Evolutionary conservation across 164 flowering plant species (phyloP), one percentile per base, ranked within the genome.

Genomic region (Umbellularia californica): DNA sequence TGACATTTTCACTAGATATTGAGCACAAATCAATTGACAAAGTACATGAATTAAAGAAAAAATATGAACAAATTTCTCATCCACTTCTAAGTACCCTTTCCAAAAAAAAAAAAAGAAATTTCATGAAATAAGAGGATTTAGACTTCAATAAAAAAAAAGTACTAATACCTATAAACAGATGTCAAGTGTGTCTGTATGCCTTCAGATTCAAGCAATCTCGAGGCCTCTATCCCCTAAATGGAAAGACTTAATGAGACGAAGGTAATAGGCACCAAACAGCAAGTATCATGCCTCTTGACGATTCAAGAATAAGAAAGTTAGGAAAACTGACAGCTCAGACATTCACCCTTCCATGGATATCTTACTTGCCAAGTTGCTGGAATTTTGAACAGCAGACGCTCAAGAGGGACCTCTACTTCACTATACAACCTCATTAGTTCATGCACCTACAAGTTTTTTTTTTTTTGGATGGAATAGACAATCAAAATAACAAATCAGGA

Each of bases 301-400:
- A 41, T 41, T 41, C 19, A 73, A 14, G 35, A 5, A 6, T 30
- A 64, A 22, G 67, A 69, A 70, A 74, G 25, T 63, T 41, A 17
- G 76, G 68, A 23, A 41, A 55, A 5, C 60, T 14, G 60, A 55
- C 20, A 14, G 60, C n/a, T 20, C 60, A 22, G 19, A 60, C 50
- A 24, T 33, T 27, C 47, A 50, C 67, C 58, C 66, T 41, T 52
- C 15, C 52, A 62, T 50, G 58, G 87, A 87, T 1, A 41, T 41
- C 22, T 85, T 71, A 95, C 99, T 81, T 94, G 99, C 99, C 98
- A 96, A 65, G 98, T 94, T 75, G 99, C 84, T 78, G 99, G 98
- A 84, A 96, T 94, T 84, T 96, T 94, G 76, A 92, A 96, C 81
- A 96, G 77, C 76, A 96, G 72, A 50, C 95, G 93, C 77, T 96